Conservation (phyloP, 1,284 basidiomycete species). For the Ganoderma boninense region DNA sequence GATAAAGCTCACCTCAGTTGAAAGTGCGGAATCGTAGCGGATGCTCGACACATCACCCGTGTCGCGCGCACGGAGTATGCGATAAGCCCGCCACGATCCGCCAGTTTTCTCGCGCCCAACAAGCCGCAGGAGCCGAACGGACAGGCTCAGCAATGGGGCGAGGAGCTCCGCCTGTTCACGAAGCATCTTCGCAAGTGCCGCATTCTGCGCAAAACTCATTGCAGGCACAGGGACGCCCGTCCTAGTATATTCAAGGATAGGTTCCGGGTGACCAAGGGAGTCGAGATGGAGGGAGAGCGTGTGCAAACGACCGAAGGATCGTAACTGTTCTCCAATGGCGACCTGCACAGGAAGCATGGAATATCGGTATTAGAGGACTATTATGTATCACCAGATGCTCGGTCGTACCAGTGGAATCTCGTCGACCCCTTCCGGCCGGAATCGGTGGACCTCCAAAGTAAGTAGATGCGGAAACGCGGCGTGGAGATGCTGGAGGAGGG, state of each 20-base stretch:
- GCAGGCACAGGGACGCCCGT: too few relatives aligned
- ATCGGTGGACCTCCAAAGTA: not conserved
- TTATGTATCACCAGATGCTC: not conserved
- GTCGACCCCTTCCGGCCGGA: not conserved
- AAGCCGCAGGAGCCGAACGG: not conserved
- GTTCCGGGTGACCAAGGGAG: not conserved
- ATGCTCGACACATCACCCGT: not conserved
- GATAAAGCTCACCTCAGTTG: not conserved
- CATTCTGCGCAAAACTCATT: not conserved
- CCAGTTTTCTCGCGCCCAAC: not conserved
- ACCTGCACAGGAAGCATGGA: not conserved
- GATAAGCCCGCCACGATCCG: not conserved
- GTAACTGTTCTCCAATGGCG: not conserved
- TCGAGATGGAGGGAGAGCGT: slow-evolving; percentile 1
- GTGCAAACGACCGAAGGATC: not conserved
- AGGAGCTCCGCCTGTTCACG: not conserved
- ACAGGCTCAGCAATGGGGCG: not conserved
- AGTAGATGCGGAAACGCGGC: not conserved
- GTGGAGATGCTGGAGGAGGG: not conserved
- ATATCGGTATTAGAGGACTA: not conserved
- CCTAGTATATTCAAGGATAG: too few relatives aligned
- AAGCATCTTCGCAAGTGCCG: not conserved
- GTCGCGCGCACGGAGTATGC: too few relatives aligned
- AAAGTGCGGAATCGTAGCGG: not conserved
- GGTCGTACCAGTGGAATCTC: not conserved